These are phyloP conservation scores for Delonix regia DNA, from an alignment of 306 rosid species.

Conservation along the genomic window DNA sequence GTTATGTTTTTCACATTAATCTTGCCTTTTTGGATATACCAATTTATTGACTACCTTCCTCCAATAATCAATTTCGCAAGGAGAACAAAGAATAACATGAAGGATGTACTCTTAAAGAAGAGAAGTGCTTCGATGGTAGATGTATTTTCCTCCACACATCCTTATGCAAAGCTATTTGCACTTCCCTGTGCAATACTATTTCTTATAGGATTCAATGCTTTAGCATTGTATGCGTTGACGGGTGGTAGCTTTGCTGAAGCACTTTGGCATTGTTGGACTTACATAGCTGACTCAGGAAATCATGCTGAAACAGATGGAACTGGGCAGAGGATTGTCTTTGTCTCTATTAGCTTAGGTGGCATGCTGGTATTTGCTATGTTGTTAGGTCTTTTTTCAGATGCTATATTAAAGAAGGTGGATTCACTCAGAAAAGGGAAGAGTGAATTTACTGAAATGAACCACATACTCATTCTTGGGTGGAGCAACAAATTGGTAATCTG, in stretches of 20 bases:
- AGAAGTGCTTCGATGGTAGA: slow-evolving; percentile 89
- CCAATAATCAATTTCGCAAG: slow-evolving; percentile 53
- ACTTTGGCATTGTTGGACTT: slow-evolving; percentile 98
- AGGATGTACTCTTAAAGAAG: slow-evolving; percentile 86
- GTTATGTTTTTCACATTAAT: slow-evolving; percentile 59
- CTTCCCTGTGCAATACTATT: slow-evolving; percentile 91
- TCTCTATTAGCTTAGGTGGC: slow-evolving; percentile 95
- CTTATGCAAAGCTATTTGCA: slow-evolving; percentile 93
- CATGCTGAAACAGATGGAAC: slow-evolving; percentile 96
- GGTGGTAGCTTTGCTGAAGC: slow-evolving; percentile 89
- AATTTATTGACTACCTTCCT: slow-evolving; percentile 78
- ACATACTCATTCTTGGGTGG: slow-evolving; percentile 98
- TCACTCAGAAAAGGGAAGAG: slow-evolving; percentile 96
- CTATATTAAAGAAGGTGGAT: slow-evolving; percentile 96
- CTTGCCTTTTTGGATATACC: slow-evolving; percentile 73
- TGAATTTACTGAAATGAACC: slow-evolving; percentile 93
- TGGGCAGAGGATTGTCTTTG: slow-evolving; percentile 95
- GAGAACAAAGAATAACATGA: slow-evolving; percentile 65
- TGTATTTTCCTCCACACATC: slow-evolving; percentile 90
- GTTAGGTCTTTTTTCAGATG: slow-evolving; percentile 97
- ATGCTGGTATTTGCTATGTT: slow-evolving; percentile 99
- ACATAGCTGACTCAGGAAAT: slow-evolving; percentile 94
- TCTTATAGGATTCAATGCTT: slow-evolving; percentile 90
- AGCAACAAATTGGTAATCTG: slow-evolving; percentile 88
- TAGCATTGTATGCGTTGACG: slow-evolving; percentile 91